phyloP scores from a whole-genome alignment of 345 rosid species.

The Populus pruinosa region DNA sequence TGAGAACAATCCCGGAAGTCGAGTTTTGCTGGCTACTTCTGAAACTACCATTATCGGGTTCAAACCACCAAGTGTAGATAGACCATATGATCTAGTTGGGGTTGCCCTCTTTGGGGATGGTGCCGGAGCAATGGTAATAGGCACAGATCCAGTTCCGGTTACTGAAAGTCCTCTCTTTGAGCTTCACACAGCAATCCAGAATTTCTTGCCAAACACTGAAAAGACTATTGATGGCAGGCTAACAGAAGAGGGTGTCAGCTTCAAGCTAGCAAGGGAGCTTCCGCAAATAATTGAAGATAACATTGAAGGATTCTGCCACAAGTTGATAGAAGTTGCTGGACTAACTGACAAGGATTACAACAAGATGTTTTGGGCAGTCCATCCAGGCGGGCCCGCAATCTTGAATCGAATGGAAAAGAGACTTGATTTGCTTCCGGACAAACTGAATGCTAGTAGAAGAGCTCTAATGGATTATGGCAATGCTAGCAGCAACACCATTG shows the following conservation, averaged over 20 bases:
- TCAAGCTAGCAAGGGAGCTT: conserved; percentile 82
- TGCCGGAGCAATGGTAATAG: conserved; percentile 81
- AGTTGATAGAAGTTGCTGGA: conserved; percentile 48
- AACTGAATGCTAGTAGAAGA: conserved; percentile 72
- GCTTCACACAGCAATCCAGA: conserved; percentile 79
- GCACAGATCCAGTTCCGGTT: conserved; percentile 54
- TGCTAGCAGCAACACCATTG: conserved; percentile 90
- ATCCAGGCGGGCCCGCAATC: conserved; percentile 98
- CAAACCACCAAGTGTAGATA: conserved; percentile 75
- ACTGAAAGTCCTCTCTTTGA: conserved; percentile 78
- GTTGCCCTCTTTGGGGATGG: conserved; percentile 95
- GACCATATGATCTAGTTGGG: conserved; percentile 97
- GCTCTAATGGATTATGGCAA: conserved; percentile 93
- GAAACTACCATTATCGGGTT: conserved; percentile 94
- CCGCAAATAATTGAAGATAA: conserved; percentile 91
- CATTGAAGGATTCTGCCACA: conserved; percentile 70
- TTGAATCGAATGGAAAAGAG: conserved; percentile 80
- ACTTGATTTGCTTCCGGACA: conserved; percentile 65
- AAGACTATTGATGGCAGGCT: conserved; percentile 78
- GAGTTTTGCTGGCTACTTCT: conserved; percentile 79
- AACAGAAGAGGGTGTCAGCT: conserved; percentile 90
- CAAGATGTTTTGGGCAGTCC: conserved; percentile 92
- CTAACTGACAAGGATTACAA: conserved; percentile 52
- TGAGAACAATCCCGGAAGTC: conserved; percentile 87
- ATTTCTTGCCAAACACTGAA: conserved; percentile 75